Conservation (phyloP, 306 rosid species). For the Prunus salicina region DNA sequence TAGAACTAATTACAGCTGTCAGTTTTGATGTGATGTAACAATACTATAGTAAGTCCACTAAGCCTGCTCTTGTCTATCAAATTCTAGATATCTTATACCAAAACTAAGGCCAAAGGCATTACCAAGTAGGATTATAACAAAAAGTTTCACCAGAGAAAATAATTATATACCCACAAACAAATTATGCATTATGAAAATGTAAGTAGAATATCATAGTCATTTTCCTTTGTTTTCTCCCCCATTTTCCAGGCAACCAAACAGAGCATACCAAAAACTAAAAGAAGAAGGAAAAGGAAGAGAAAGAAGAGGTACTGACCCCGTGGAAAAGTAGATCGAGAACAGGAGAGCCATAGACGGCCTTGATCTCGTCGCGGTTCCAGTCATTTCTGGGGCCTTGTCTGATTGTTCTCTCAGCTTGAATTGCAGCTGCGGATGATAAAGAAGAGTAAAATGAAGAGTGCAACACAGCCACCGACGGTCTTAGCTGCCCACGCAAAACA, state of each 20-base stretch:
- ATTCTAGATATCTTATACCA: background rate
- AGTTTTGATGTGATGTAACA: background rate
- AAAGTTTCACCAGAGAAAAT: background rate
- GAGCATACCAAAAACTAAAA: background rate
- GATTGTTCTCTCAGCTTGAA: slow-evolving; percentile 64
- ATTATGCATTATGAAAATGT: background rate
- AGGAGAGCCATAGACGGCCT: slow-evolving; percentile 73
- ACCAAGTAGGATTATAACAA: background rate
- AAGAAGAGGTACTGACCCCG: slow-evolving; percentile 49
- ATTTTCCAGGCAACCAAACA: slow-evolving; percentile 26
- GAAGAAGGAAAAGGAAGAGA: background rate
- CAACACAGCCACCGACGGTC: slow-evolving; percentile 20
- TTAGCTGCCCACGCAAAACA: background rate
- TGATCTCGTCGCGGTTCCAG: slow-evolving; percentile 70
- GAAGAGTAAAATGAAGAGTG: slow-evolving; percentile 36
- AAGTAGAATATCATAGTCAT: background rate
- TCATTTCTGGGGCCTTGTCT: slow-evolving; percentile 68
- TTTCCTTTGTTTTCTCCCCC: background rate
- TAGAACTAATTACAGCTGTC: background rate
- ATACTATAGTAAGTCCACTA: background rate
- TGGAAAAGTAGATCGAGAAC: slow-evolving; percentile 95
- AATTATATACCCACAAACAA: background rate
- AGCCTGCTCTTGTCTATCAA: background rate
- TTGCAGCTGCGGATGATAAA: slow-evolving; percentile 65
- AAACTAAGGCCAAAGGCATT: background rate